phyloP scores from a whole-genome alignment of 306 rosid genomes.

The Mimosa pudica region DNA sequence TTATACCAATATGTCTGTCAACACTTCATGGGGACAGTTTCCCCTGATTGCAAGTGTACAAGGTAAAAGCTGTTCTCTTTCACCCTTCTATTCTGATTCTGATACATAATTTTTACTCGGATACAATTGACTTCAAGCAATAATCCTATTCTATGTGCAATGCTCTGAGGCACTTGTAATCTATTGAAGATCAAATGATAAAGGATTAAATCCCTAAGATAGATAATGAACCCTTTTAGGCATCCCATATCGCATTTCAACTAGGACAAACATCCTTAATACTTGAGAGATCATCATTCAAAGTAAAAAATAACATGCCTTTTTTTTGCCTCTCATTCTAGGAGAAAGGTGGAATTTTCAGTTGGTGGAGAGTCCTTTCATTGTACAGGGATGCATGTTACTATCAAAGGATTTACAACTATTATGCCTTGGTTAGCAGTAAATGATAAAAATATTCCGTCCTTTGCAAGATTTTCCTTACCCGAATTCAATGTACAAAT shows the following conservation, averaged over 20 bases:
- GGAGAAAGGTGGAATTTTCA: slow-evolving; percentile 80
- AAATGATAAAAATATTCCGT: slow-evolving; percentile 83
- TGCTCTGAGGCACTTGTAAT: background rate
- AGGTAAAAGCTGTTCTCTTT: slow-evolving; percentile 53
- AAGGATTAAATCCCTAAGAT: background rate
- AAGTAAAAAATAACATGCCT: slow-evolving; percentile 19
- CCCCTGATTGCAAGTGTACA: slow-evolving; percentile 87
- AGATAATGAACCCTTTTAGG: background rate
- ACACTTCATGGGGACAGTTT: slow-evolving; percentile 86
- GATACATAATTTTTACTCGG: slow-evolving; percentile 1
- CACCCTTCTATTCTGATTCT: slow-evolving; percentile 21
- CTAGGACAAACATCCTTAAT: background rate
- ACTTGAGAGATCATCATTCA: background rate
- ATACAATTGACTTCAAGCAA: background rate
- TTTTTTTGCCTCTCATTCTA: slow-evolving; percentile 42
- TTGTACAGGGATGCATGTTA: slow-evolving; percentile 75
- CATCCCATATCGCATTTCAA: background rate
- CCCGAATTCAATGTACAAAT: background rate
- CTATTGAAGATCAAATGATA: background rate
- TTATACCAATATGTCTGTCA: slow-evolving; percentile 87
- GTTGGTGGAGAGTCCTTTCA: slow-evolving; percentile 85
- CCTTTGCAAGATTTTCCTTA: slow-evolving; percentile 60
- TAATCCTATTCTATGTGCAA: background rate
- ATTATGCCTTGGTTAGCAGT: slow-evolving; percentile 95
- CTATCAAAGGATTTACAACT: slow-evolving; percentile 73